These are phyloP conservation scores for Alternaria sp. DNA, from an alignment of 2,329 filamentous ascomycete species.

Conservation along the genomic window DNA sequence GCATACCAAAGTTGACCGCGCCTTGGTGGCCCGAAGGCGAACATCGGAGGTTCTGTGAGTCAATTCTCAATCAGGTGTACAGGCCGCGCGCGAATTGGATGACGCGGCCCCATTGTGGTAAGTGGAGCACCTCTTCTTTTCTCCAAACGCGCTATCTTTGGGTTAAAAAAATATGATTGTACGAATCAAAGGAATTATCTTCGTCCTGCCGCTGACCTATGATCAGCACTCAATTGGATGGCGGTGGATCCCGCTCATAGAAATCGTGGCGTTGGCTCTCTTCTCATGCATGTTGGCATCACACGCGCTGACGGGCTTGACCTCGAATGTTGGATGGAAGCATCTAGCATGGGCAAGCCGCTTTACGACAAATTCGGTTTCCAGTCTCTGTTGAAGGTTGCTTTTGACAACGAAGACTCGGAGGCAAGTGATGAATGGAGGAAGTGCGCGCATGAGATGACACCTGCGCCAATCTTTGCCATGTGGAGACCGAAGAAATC, in stretches of 20 bases:
- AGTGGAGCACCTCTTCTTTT: constrained; percentile 21
- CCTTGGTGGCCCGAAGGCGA: constrained; percentile 50
- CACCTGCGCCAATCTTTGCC: constrained; percentile 36
- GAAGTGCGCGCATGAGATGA: constrained; percentile 45
- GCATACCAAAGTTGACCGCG: constrained; percentile 34
- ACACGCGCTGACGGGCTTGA: constrained; percentile 44
- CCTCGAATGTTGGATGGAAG: constrained; percentile 51
- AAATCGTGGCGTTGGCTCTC: constrained; percentile 46
- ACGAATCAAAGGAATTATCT: not conserved
- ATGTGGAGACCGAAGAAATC: constrained; percentile 47
- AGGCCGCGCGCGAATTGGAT: constrained; percentile 43
- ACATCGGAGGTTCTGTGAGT: constrained; percentile 43
- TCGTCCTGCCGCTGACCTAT: constrained; percentile 17
- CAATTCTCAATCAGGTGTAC: constrained; percentile 46
- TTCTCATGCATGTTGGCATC: constrained; percentile 48
- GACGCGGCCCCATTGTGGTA: constrained; percentile 46
- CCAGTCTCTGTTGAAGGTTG: constrained; percentile 38
- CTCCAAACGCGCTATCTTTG: constrained; percentile 5
- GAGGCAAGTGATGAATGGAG: constrained; percentile 43
- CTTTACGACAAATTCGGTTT: constrained; percentile 49
- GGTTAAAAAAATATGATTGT: not conserved
- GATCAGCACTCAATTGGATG: constrained; percentile 48
- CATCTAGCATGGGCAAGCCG: constrained; percentile 46
- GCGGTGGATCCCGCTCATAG: constrained; percentile 48
- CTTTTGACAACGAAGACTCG: constrained; percentile 38